Percentiles rank a stretch among this genome's conserved stretches.
Evolutionary conservation across 345 rosid species (phyloP).

Genomic region (Melaleuca quinquenervia): DNA sequence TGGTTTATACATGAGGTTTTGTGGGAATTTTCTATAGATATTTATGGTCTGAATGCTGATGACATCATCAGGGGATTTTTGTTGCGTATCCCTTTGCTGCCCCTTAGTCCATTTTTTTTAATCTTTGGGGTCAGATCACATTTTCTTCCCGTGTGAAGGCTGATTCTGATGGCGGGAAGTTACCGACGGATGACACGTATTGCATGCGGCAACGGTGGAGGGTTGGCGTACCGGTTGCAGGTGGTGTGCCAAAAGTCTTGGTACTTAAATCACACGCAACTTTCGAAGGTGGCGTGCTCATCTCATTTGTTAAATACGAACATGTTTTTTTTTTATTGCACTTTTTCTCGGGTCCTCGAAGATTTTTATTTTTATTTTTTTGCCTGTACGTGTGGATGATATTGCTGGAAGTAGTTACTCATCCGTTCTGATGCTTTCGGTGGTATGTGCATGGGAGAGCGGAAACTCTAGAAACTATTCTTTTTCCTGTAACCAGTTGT

Average conservation of each 20-base stretch:
- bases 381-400: not conserved
- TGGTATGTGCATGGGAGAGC: not conserved
- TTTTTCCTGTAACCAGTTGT: not conserved
- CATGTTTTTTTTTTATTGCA: not conserved
- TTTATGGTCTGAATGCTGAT: not conserved
- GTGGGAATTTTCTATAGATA: not conserved
- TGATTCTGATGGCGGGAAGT: not conserved
- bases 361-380: not conserved
- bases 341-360: not conserved
- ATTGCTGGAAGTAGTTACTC: not conserved
- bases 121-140: constrained; percentile 3
- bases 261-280: not conserved
- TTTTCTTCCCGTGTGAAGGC: not conserved
- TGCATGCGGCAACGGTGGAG: not conserved
- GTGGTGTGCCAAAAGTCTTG: not conserved
- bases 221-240: not conserved
- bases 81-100: not conserved
- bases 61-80: not conserved
- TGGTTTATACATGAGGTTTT: not conserved
- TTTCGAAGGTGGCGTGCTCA: not conserved
- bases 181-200: not conserved
- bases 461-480: not conserved
- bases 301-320: not conserved
- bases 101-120: not conserved
- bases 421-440: not conserved